Evolutionary conservation across 768 basidiomycete species (phyloP), one percentile per base, ranked within the genome.

Genomic region (Boletus speciosus): DNA sequence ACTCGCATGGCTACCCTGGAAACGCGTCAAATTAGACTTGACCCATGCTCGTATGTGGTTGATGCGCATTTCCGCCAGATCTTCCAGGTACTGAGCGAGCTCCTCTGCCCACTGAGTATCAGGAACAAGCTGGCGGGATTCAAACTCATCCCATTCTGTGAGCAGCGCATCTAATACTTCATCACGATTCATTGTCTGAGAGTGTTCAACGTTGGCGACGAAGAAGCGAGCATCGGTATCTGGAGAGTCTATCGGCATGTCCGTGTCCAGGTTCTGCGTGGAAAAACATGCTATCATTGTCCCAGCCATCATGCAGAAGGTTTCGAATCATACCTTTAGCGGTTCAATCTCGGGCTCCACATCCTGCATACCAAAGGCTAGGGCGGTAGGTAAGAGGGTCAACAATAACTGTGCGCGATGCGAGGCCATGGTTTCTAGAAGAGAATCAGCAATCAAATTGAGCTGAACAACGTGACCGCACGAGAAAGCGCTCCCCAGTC

Each of bases 401-500:
- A 71, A 56, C 7, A 84, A 58, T 11, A 73, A 58, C 38, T 78
- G 73, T 14, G 73, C 74, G 25, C 77, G 75, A 64, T 79, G 77
- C 11, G 74, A 71, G 14, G 74, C 73, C 61, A 79, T 73, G 7
- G 75, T 79, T 69, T 79, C 78, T 80, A 49, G 6, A 47, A 25
- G 8, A 41, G 7, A 43, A 36, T 52, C 16, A 50, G 38, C 6
- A 35, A 35, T 29, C 1, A 25, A 29, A 52, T 16, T 0, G n/a
- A 23, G 29, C 3, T 14, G 6, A 29, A 46, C 4, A 36, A 25
- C 3, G 4, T 0, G 6, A 25, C 63, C 81, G 40, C 44, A 85
- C 83, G 82, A 45, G 81, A 80, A 25, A 85, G 67, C 0, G 83
- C 73, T 25, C 81, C 80, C 83, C 83, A 85, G 55, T 85, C 83